Evolutionary conservation across 495 filamentous ascomycete species (phyloP), one percentile per base, ranked within the genome.

Genomic region (Xylaria acuta): DNA sequence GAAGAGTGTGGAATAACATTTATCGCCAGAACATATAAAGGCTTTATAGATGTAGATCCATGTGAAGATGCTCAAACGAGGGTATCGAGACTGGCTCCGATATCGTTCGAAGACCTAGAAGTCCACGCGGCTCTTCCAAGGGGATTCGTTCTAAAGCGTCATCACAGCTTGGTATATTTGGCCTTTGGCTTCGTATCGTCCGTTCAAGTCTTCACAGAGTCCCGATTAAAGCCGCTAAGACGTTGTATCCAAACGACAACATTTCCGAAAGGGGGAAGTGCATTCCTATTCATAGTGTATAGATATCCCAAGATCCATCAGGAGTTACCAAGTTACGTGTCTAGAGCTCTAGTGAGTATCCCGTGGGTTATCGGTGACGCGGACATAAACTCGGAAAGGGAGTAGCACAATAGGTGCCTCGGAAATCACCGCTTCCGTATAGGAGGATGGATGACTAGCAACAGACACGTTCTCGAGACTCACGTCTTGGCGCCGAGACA

Each of bases 401-500:
- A 40, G 14, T 18, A 54, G 34, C 32, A 56, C 30, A 22, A 2
- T 38, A 0, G 32, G 11, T 41, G 34, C 36, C 11, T 36, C 34
- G 47, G 22, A n/a, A 32, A 67, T 2, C 25, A 32, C 64, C 64
- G 32, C 18, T 27, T 34, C 20, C 18, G 64, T 51, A 51, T 51
- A 41, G 45, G 40, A 49, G 43, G 30, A 51, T 36, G 64, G 30
- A 51, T 36, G 64, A 38, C 45, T 25, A 12, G 43, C 43, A 66
- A 51, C 1, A 49, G 0, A 53, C 45, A 53, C 45, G n/a, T 53
- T 67, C 25, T 53, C 25, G 45, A 67, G 64, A 67, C 11, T 41
- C 30, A 54, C 65, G 30, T 41, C 65, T 70, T 62, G 67, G 67
- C 67, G 67, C 67, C 67, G 53, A 70, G 67, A 70, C 54, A 45